phyloP scores from a whole-genome alignment of 352 stramenopile genomes.

The Elongisporangium senticosum region DNA sequence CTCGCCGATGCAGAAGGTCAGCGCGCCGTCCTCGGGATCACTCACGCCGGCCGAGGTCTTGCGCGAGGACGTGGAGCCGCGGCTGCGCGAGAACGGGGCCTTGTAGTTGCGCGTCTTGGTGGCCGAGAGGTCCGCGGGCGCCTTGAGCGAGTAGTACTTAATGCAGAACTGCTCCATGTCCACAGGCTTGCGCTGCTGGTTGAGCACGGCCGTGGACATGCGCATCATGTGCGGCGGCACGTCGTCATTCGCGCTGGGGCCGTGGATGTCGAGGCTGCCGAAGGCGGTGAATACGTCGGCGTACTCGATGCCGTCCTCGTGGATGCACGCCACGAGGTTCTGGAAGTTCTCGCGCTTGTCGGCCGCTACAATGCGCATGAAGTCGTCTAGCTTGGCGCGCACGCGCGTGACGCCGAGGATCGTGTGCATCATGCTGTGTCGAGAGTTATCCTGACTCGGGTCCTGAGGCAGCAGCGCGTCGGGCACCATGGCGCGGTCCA shows the following conservation, averaged over 20 bases:
- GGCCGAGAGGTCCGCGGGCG: slow-evolving; percentile 4
- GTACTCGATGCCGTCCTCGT: slow-evolving; percentile 51
- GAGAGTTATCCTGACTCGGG: slow-evolving; percentile 12
- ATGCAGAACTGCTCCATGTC: slow-evolving; percentile 38
- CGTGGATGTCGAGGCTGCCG: slow-evolving; percentile 10
- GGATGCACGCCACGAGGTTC: slow-evolving; percentile 47
- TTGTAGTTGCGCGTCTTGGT: background rate
- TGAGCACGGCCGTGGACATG: slow-evolving; percentile 24
- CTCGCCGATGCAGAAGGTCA: slow-evolving; percentile 53
- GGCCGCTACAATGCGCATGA: slow-evolving; percentile 52
- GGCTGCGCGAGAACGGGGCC: slow-evolving; percentile 23
- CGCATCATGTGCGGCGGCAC: slow-evolving; percentile 6
- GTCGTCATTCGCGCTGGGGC: slow-evolving; percentile 1
- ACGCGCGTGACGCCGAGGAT: slow-evolving; percentile 56
- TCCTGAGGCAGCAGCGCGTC: slow-evolving; percentile 6
- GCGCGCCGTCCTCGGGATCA: background rate
- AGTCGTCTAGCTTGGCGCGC: slow-evolving; percentile 52
- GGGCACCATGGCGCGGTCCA: slow-evolving; percentile 37
- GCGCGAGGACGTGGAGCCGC: slow-evolving; percentile 20
- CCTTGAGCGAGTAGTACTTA: slow-evolving; percentile 52
- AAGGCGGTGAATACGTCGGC: slow-evolving; percentile 63
- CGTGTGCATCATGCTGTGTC: slow-evolving; percentile 31
- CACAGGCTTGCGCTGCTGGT: slow-evolving; percentile 2
- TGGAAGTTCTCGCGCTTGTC: slow-evolving; percentile 42
- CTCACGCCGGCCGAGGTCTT: slow-evolving; percentile 6